Evolutionary conservation across 306 rosid genomes (phyloP).

Genomic region (Alnus glutinosa): DNA sequence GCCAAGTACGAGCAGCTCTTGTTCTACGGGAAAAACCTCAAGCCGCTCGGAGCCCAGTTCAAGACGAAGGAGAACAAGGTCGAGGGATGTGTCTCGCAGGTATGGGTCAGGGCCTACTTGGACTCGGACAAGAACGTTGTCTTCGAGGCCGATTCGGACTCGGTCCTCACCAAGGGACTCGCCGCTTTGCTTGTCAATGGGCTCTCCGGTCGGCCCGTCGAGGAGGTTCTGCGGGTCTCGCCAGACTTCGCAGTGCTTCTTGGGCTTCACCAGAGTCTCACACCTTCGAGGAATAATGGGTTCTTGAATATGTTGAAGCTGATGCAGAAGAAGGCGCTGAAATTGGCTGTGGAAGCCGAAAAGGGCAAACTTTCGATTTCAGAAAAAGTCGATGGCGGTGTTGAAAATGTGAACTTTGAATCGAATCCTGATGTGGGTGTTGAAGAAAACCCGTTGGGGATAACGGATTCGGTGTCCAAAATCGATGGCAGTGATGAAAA

Average conservation of each 20-base stretch:
- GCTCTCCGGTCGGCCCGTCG: conserved; percentile 67
- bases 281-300: conserved; percentile 91
- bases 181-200: conserved; percentile 88
- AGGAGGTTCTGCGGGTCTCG: conserved; percentile 60
- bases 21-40: conserved; percentile 83
- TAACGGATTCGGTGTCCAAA: conserved; percentile 6
- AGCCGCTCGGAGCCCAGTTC: conserved; percentile 66
- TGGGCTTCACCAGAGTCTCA: conserved; percentile 89
- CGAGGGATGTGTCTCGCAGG: conserved; percentile 97
- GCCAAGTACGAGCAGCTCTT: conserved; percentile 91
- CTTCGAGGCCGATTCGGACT: conserved; percentile 93
- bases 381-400: conserved; percentile 13
- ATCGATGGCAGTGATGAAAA: not conserved
- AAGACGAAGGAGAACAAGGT: conserved; percentile 79
- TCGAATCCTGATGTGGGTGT: conserved; percentile 13
- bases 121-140: conserved; percentile 57
- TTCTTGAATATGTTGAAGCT: conserved; percentile 87
- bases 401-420: conserved; percentile 31
- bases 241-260: conserved; percentile 75
- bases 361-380: conserved; percentile 32
- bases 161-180: conserved; percentile 82
- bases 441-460: not conserved
- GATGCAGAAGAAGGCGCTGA: conserved; percentile 84
- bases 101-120: conserved; percentile 91
- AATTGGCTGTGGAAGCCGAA: conserved; percentile 58